Evolutionary conservation across 768 basidiomycete species (phyloP).

Genomic region (Lyophyllum shimeji): DNA sequence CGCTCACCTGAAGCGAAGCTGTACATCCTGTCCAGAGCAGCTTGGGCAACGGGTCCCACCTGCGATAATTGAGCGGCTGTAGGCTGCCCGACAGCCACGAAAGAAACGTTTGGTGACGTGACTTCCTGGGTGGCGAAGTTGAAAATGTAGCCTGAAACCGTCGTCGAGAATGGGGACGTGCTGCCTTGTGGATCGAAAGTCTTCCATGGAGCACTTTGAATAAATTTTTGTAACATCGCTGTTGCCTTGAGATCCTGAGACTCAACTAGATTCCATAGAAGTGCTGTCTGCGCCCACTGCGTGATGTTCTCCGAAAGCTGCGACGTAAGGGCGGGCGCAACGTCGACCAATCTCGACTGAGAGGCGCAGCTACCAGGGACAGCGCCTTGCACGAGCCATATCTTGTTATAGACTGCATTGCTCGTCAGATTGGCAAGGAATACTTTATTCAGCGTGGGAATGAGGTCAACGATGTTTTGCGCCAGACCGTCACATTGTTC

Average conservation of each 20-base stretch:
- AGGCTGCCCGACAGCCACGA: conserved; percentile 46
- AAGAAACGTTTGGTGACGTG: conserved; percentile 41
- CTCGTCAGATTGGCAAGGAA: conserved; percentile 48
- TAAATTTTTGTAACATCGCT: conserved; percentile 42
- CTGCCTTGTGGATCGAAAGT: conserved; percentile 39
- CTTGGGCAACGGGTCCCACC: conserved; percentile 35
- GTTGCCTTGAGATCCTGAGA: conserved; percentile 44
- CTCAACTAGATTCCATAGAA: conserved; percentile 60
- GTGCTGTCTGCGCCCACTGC: conserved; percentile 55
- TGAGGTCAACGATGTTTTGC: conserved; percentile 46
- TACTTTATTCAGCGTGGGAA: conserved; percentile 46
- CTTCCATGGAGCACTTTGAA: conserved; percentile 49
- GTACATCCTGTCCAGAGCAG: conserved; percentile 58
- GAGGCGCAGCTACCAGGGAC: conserved; percentile 43
- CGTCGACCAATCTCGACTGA: conserved; percentile 57
- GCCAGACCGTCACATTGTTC: conserved; percentile 55
- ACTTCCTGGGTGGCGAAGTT: conserved; percentile 61
- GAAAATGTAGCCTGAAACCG: conserved; percentile 51
- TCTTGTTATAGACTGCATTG: conserved; percentile 40
- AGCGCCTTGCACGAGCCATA: conserved; percentile 52
- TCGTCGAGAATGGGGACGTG: conserved; percentile 36
- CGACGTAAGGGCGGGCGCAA: conserved; percentile 42
- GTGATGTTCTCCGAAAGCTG: conserved; percentile 46
- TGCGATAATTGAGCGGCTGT: conserved; percentile 41
- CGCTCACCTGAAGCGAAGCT: conserved; percentile 55